These are phyloP conservation scores for Russula emetica DNA, from an alignment of 768 basidiomycete species.

Conservation along the genomic window DNA sequence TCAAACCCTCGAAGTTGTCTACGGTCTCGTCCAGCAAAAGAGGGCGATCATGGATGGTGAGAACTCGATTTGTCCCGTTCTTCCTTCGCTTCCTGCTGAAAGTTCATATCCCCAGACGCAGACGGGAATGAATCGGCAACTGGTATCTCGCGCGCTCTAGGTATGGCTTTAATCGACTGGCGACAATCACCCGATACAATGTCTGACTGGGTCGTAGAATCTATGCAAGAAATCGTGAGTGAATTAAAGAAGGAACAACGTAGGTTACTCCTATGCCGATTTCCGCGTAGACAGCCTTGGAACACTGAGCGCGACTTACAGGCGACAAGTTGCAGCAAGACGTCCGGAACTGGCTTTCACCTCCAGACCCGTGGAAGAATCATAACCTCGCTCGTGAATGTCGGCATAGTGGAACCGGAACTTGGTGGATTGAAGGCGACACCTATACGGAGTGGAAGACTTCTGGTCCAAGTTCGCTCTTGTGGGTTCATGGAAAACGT, in stretches of 20 bases:
- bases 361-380: constrained; percentile 12
- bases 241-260: background rate
- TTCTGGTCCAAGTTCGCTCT: background rate
- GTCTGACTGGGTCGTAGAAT: background rate
- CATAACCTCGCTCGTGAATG: background rate
- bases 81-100: background rate
- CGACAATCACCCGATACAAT: background rate
- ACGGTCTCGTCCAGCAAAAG: too few species aligned
- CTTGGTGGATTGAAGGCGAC: background rate
- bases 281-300: too few species aligned
- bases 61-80: background rate
- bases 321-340: background rate
- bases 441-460: background rate
- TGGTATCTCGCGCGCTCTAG: background rate
- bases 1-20: too few species aligned
- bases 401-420: background rate
- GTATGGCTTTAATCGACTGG: background rate
- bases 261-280: background rate
- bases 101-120: background rate
- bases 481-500: constrained; percentile 19
- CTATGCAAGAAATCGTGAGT: background rate
- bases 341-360: constrained; percentile 1
- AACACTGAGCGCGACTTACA: background rate
- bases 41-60: background rate
- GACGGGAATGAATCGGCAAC: background rate